A percentile compares a stretch with the other conserved stretches of the same genome.
Conservation (phyloP, 2,329 filamentous ascomycete genomes). For the Diaporthe sp. region DNA sequence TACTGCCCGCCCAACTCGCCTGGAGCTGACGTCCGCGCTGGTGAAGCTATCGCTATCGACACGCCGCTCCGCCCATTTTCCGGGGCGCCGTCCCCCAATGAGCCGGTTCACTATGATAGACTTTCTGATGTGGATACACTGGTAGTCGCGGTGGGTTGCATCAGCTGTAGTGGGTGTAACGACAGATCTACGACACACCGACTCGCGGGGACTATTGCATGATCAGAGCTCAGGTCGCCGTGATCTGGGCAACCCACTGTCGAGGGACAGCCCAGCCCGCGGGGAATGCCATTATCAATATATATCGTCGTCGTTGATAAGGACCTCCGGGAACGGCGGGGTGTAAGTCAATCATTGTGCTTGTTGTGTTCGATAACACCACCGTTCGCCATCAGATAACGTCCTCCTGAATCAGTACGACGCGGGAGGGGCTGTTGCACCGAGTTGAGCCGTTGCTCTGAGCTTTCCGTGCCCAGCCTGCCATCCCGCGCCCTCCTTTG, state of each 20-base stretch:
- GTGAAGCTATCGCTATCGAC: conserved; percentile 17
- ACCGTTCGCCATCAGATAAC: background rate
- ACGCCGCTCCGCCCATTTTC: background rate
- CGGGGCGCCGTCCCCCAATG: background rate
- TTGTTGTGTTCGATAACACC: background rate
- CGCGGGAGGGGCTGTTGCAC: background rate
- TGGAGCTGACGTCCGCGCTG: background rate
- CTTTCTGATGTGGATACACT: conserved; percentile 8
- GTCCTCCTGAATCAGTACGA: conserved; percentile 1
- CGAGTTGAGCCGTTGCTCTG: background rate
- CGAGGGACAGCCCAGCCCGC: background rate
- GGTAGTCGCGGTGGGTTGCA: conserved; percentile 26
- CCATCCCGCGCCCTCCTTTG: background rate
- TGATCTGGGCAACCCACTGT: background rate
- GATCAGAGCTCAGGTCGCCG: conserved; percentile 18
- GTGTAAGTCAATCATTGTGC: background rate
- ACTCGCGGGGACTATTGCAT: conserved; percentile 28
- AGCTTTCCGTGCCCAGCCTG: background rate
- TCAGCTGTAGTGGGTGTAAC: conserved; percentile 21
- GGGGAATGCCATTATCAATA: conserved; percentile 15
- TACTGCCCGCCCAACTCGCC: background rate
- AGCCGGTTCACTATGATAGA: conserved; percentile 15
- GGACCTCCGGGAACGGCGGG: conserved; percentile 16
- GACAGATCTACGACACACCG: conserved; percentile 27
- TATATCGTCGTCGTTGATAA: conserved; percentile 9